Base-by-base conservation (phyloP, 192 early-diverging fungal species). In the Bifiguratus adelaidae region DNA sequence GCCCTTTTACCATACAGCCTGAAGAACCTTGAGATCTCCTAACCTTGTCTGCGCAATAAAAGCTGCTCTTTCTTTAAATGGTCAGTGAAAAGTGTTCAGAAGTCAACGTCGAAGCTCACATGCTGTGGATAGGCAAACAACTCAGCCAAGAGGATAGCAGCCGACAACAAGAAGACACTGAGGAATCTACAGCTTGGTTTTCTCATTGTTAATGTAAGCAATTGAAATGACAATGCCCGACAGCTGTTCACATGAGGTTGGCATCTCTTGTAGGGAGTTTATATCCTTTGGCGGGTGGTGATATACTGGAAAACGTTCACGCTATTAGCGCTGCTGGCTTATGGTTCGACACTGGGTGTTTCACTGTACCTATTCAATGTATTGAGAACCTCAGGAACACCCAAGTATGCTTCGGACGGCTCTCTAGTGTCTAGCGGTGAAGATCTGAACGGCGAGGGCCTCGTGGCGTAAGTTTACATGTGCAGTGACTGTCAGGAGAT, bases 51-150 rank as follows among this genome's bases (percentile, higher is more conserved):
- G n/a, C n/a, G n/a, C n/a, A n/a, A n/a, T n/a, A n/a, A n/a, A n/a
- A n/a, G n/a, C n/a, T n/a, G n/a, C n/a, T n/a, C n/a, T n/a, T n/a
- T n/a, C n/a, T n/a, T n/a, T n/a, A n/a, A n/a, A n/a, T n/a, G n/a
- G n/a, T n/a, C n/a, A n/a, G n/a, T n/a, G n/a, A n/a, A n/a, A n/a
- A n/a, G n/a, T n/a, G n/a, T n/a, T n/a, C n/a, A n/a, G n/a, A n/a
- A n/a, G n/a, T n/a, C n/a, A n/a, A n/a, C n/a, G n/a, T n/a, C n/a
- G n/a, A n/a, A n/a, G n/a, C n/a, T n/a, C n/a, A n/a, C n/a, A n/a
- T n/a, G n/a, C n/a, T n/a, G n/a, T n/a, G n/a, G n/a, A n/a, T 65
- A 78, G 80, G 80, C 80, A 33, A 83, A 83, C 53, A 61, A 64
- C 12, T 77, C 80, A 26, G 70, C 76, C 19, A 79, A 80, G 59